These are phyloP conservation scores for Racocetra persica DNA, from an alignment of 371 early-diverging fungal genomes.

Conservation along the genomic window DNA sequence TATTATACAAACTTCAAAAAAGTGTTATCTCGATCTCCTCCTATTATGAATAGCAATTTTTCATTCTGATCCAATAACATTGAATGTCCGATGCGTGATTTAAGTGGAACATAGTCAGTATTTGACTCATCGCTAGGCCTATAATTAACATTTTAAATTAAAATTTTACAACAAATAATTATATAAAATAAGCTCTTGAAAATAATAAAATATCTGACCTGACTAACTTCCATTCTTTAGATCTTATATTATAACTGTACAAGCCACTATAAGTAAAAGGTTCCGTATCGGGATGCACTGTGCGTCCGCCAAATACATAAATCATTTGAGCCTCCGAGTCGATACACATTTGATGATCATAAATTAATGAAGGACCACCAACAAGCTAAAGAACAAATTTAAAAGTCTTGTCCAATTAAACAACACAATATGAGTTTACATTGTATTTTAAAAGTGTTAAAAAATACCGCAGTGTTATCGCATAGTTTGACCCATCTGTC, in stretches of 20 bases:
- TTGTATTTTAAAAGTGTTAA: constrained; percentile 18
- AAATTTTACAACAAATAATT: neutral
- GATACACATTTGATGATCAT: constrained; percentile 95
- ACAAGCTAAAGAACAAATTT: constrained; percentile 54
- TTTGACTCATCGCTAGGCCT: constrained; percentile 27
- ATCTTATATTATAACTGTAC: constrained; percentile 76
- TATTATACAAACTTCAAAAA: constrained; percentile 52
- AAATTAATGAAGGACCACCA: constrained; percentile 89
- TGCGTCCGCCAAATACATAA: constrained; percentile 93
- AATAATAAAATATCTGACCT: constrained; percentile 49
- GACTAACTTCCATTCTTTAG: constrained; percentile 70
- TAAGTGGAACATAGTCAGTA: constrained; percentile 54
- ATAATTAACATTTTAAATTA: too few species aligned
- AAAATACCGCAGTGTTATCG: constrained; percentile 69
- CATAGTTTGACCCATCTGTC: constrained; percentile 79
- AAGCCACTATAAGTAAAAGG: constrained; percentile 82
- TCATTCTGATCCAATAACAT: constrained; percentile 82
- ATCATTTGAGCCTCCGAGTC: constrained; percentile 73
- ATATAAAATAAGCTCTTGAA: neutral
- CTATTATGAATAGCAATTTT: constrained; percentile 85
- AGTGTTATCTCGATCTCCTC: constrained; percentile 86
- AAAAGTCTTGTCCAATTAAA: neutral
- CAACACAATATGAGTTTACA: neutral
- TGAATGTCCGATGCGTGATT: constrained; percentile 87
- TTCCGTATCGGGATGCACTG: constrained; percentile 65